Base-by-base conservation (phyloP, 768 basidiomycete genomes). In the Dentipellis sp. region DNA sequence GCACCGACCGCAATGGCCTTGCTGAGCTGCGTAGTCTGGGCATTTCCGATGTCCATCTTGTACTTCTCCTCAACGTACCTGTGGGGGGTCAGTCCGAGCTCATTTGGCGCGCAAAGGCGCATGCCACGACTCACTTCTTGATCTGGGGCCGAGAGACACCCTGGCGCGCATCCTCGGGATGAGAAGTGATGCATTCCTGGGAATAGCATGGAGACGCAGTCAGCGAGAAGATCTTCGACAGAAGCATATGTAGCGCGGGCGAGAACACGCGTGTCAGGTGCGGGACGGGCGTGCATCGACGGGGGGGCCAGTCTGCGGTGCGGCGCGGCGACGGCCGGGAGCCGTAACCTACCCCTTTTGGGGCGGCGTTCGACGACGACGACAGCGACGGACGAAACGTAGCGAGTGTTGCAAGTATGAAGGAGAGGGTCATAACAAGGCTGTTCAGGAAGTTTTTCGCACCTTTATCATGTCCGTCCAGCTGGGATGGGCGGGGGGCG, bases 141-240 rank as follows among this genome's bases (percentile, higher is more conserved):
- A 97, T 94, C 65, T 85, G 81, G 54, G 85, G 89, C 50, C 94
- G 85, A 62, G 91, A 94, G 59, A 94, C 93, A 63, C 92, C 93
- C 56, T 68, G 69, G 56, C 91, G 87, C 56, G 86, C 80, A 60
- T 91, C 90, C 35, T 91, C 90, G 7, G 78, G 79, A 70, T 83
- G 72, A 54, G 74, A 77, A 59, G 77, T 71, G 69, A 95, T 90
- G 64, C 89, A 91, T 75, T 94, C 92, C 91, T 94, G 72, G 62
- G 60, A 39, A 58, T 56, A 52, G 54, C 42, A 49, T 42, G 40
- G 19, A 55, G 57, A 16, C 12, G 9, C 23, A 59, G 60, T 63
- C 57, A 63, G 53, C 42, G 6, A 29, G 29, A 6, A 29, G 29
- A 29, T 29, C 29, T 29, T 29, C 29, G 29, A 29, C 29, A 45